Percentiles rank a stretch among this genome's conserved stretches.
Conservation (phyloP, 768 basidiomycete genomes). For the Cubamyces sp. region DNA sequence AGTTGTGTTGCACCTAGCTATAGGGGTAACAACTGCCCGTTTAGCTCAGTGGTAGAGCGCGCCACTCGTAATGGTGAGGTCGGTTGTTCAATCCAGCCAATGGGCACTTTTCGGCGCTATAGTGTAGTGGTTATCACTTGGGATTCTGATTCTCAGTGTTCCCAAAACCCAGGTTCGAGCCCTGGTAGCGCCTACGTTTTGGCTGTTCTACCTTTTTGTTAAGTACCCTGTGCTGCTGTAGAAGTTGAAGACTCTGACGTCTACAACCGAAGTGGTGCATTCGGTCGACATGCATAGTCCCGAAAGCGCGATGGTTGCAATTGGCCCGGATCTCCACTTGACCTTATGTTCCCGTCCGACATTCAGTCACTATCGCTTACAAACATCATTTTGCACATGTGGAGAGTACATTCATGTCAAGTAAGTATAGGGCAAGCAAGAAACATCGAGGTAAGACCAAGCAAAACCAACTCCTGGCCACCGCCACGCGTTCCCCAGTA, state of each 20-base stretch:
- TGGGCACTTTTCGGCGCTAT: constrained; percentile 23
- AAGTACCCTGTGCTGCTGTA: too few relatives aligned
- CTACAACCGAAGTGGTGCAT: too few relatives aligned
- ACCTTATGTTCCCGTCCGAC: too few relatives aligned
- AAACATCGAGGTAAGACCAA: neutral
- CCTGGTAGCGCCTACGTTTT: constrained; percentile 22
- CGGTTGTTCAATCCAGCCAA: constrained; percentile 24
- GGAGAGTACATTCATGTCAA: too few relatives aligned
- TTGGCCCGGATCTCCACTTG: too few relatives aligned
- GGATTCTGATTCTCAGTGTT: constrained; percentile 21
- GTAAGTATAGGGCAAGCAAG: neutral
- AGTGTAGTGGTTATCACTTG: constrained; percentile 28
- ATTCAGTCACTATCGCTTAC: too few relatives aligned
- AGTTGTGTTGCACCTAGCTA: too few relatives aligned
- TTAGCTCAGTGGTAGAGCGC: constrained; percentile 24
- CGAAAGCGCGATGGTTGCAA: too few relatives aligned
- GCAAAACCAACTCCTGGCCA: neutral
- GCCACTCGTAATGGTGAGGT: constrained; percentile 24
- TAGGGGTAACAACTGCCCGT: constrained; percentile 5
- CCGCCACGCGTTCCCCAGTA: neutral
- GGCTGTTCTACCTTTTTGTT: neutral
- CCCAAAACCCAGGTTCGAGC: constrained; percentile 27
- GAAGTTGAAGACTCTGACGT: too few relatives aligned
- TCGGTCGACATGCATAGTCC: too few relatives aligned
- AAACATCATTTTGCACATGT: too few relatives aligned